Conservation (phyloP, 2,329 filamentous ascomycete species). For the Pseudogymnoascus sp. region DNA sequence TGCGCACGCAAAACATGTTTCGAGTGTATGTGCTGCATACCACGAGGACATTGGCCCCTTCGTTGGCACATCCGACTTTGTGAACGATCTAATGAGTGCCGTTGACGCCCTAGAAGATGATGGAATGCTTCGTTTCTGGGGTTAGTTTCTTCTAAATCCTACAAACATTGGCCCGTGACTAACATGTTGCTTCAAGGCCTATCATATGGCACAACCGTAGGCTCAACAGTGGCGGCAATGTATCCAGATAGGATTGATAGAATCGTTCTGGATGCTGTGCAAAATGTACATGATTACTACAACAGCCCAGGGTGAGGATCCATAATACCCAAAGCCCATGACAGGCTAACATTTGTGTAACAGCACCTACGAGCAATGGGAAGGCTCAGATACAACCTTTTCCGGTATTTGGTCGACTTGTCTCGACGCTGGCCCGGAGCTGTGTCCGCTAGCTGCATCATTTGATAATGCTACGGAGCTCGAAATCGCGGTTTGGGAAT, state of each 20-base stretch:
- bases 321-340: background rate
- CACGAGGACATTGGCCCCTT: background rate
- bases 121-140: background rate
- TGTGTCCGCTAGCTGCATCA: background rate
- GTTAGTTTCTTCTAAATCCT: background rate
- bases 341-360: background rate
- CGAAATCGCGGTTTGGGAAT: background rate
- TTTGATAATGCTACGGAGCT: background rate
- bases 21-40: background rate
- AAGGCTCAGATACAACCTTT: background rate
- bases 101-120: background rate
- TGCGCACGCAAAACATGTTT: background rate
- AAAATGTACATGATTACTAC: background rate
- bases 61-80: background rate
- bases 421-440: background rate
- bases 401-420: background rate
- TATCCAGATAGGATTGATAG: background rate
- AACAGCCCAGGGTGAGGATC: background rate
- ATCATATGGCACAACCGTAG: background rate
- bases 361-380: background rate
- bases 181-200: background rate
- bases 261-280: background rate
- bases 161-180: background rate
- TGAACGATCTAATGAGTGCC: background rate
- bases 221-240: background rate